A percentile compares a stretch with the other conserved stretches of the same genome.
These are phyloP conservation scores for Paramecium octaurelia DNA, from an alignment of 73 alveolate species.

Conservation along the genomic window DNA sequence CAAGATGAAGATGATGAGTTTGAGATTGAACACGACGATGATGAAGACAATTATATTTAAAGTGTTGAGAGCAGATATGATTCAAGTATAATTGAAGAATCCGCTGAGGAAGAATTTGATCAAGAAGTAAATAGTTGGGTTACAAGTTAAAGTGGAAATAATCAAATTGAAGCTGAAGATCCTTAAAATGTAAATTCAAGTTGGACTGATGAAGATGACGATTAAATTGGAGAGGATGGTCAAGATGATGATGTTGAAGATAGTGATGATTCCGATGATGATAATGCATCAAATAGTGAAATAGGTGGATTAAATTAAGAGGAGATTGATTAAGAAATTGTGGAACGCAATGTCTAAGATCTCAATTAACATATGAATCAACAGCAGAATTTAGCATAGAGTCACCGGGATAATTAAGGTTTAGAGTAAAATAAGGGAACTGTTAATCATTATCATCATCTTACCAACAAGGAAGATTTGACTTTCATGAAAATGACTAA, in stretches of 20 bases:
- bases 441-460: neutral
- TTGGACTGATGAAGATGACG: conserved; percentile 33
- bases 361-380: neutral
- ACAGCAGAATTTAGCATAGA: neutral
- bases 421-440: neutral
- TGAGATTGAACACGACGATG: neutral
- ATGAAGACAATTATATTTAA: neutral
- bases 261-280: neutral
- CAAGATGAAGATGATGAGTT: neutral
- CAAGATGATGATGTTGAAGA: neutral
- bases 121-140: neutral
- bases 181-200: neutral
- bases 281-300: neutral
- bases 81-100: neutral
- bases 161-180: neutral
- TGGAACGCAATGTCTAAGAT: neutral
- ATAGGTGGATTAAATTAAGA: neutral
- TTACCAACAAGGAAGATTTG: neutral
- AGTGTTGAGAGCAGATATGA: neutral
- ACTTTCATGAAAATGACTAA: neutral
- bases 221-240: neutral
- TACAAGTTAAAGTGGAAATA: neutral
- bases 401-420: neutral
- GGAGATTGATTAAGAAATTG: neutral
- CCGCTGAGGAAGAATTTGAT: neutral